These are phyloP conservation scores for Angomonas deanei DNA, from an alignment of 208 protist genomes.

Conservation along the genomic window DNA sequence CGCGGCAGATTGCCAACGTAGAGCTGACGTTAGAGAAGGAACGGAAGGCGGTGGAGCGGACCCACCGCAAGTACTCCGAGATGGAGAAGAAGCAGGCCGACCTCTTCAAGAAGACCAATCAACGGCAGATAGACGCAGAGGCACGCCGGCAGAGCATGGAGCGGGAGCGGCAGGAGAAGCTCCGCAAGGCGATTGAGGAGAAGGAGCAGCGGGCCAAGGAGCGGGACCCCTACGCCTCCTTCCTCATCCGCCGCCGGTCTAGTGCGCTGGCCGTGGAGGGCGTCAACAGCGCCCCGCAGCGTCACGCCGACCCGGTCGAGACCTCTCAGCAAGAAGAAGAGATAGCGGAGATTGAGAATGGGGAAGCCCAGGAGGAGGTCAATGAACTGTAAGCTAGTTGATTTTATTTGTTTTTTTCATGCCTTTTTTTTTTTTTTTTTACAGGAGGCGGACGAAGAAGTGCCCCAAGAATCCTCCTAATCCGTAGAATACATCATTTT, in stretches of 20 bases:
- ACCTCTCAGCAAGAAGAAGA: background rate
- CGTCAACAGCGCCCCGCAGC: background rate
- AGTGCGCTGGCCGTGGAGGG: conserved; percentile 2
- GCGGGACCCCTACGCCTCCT: conserved; percentile 19
- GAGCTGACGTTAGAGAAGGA: conserved; percentile 28
- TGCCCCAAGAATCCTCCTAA: too few relatives aligned
- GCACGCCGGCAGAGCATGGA: conserved; percentile 19
- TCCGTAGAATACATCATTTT: too few relatives aligned
- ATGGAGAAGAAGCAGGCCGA: conserved; percentile 19
- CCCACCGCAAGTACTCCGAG: conserved; percentile 26
- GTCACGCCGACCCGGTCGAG: background rate
- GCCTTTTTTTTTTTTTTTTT: conserved; percentile 11
- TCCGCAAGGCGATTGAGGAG: conserved; percentile 20
- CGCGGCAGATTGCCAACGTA: conserved; percentile 27
- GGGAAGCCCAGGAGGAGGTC: background rate
- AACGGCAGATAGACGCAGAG: conserved; percentile 19
- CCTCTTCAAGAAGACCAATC: conserved; percentile 19
- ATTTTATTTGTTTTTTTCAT: too few relatives aligned
- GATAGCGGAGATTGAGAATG: background rate
- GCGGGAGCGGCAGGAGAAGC: conserved; percentile 17
- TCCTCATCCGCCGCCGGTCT: conserved; percentile 14
- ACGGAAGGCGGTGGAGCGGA: conserved; percentile 5
- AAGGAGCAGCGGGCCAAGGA: conserved; percentile 14
- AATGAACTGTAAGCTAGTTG: background rate
- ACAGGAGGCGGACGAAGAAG: too few relatives aligned